phyloP scores from a whole-genome alignment of 768 basidiomycete genomes.

The Serendipita sp. region DNA sequence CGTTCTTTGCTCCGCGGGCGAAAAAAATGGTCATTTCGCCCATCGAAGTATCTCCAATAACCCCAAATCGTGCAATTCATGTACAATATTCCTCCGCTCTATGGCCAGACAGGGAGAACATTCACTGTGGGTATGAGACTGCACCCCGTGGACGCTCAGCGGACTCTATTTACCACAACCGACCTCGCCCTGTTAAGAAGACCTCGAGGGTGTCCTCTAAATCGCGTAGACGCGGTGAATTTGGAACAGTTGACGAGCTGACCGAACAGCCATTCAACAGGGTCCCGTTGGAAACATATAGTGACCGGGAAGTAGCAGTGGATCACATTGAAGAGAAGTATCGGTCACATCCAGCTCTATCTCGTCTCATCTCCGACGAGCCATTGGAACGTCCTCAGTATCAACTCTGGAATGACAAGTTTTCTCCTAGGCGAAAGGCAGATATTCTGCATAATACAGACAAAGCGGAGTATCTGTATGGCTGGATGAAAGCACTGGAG shows the following conservation, averaged over 20 bases:
- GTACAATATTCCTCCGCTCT: constrained; percentile 16
- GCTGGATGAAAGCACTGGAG: constrained; percentile 63
- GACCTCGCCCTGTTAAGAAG: not conserved
- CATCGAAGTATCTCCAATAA: constrained; percentile 4
- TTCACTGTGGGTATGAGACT: constrained; percentile 42
- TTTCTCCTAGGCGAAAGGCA: constrained; percentile 54
- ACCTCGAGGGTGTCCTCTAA: not conserved
- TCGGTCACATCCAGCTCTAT: constrained; percentile 34
- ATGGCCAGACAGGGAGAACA: constrained; percentile 33
- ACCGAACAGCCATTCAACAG: not conserved
- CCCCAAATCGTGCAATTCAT: not conserved
- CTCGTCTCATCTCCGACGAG: constrained; percentile 20
- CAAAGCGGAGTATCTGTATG: constrained; percentile 51
- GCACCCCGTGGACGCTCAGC: constrained; percentile 25
- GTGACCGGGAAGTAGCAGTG: constrained; percentile 12
- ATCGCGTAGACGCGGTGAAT: not conserved
- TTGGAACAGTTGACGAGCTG: not conserved
- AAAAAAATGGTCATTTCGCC: not conserved
- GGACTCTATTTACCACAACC: not conserved
- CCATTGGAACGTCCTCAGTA: constrained; percentile 16
- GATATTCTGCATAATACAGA: constrained; percentile 67
- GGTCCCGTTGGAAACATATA: not conserved
- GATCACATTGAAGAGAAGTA: not conserved
- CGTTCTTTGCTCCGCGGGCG: constrained; percentile 30
- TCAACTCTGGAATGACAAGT: constrained; percentile 55